phyloP scores from a whole-genome alignment of 257 asterid genomes.

The Solanum phureja region DNA sequence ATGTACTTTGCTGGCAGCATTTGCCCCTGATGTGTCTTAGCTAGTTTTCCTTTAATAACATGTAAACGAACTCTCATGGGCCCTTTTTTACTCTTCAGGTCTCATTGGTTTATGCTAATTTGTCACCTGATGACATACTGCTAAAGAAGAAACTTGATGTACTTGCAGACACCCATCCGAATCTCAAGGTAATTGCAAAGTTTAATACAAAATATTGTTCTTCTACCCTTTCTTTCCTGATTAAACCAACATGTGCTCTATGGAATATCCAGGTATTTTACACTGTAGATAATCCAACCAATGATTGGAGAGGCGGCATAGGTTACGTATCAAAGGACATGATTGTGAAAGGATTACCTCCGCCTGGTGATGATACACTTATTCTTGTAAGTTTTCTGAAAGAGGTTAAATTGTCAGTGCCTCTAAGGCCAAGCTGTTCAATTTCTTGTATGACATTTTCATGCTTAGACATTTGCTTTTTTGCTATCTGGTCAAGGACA shows the following conservation, averaged over 20 bases:
- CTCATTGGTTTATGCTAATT: conserved; percentile 78
- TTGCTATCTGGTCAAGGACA: background rate
- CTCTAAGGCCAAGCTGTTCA: background rate
- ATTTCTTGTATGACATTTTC: background rate
- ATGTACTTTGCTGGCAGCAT: background rate
- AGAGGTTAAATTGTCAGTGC: conserved; percentile 2
- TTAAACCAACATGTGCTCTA: background rate
- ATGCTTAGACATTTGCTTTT: background rate
- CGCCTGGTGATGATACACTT: conserved; percentile 72
- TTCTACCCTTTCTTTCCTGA: background rate
- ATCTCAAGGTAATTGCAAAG: conserved; percentile 56
- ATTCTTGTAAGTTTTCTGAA: conserved; percentile 61
- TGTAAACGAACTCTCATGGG: background rate
- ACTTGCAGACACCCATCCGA: conserved; percentile 74
- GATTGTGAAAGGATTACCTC: conserved; percentile 83
- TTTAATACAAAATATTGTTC: background rate
- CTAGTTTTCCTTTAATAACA: background rate
- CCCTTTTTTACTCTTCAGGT: conserved; percentile 36
- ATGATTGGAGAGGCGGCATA: conserved; percentile 80
- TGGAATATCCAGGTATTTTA: conserved; percentile 50
- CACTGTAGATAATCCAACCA: conserved; percentile 83
- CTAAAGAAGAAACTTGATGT: conserved; percentile 89
- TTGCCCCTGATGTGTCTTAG: background rate
- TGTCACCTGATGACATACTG: conserved; percentile 95
- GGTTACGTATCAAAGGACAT: conserved; percentile 81